These are phyloP conservation scores for Alternaria sp. DNA, from an alignment of 2,329 filamentous ascomycete species.

Conservation along the genomic window DNA sequence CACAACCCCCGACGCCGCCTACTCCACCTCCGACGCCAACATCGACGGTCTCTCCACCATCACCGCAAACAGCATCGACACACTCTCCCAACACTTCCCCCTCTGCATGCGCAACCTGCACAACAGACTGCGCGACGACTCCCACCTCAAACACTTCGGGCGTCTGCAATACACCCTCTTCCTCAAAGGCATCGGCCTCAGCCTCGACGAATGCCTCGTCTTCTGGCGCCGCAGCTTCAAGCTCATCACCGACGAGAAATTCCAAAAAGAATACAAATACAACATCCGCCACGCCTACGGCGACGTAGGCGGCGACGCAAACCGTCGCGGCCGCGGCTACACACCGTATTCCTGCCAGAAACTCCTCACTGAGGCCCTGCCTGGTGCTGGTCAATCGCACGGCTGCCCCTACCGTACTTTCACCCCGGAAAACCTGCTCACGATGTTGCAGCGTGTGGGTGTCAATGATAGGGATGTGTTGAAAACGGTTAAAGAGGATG, in stretches of 20 bases:
- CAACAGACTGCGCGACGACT: conserved; percentile 81
- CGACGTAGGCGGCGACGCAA: conserved; percentile 91
- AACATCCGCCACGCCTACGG: conserved; percentile 95
- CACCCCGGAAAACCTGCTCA: conserved; percentile 80
- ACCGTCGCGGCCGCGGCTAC: conserved; percentile 85
- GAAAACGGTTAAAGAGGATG: conserved; percentile 84
- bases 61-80: conserved; percentile 69
- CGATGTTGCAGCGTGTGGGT: conserved; percentile 77
- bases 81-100: conserved; percentile 79
- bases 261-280: conserved; percentile 98
- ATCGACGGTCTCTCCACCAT: conserved; percentile 76
- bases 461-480: conserved; percentile 79
- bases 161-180: conserved; percentile 95
- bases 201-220: conserved; percentile 84
- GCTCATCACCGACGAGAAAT: conserved; percentile 88
- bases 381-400: conserved; percentile 85
- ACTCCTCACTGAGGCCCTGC: conserved; percentile 86
- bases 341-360: conserved; percentile 94
- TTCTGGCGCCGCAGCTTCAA: conserved; percentile 92
- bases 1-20: conserved; percentile 85
- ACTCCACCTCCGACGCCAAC: conserved; percentile 71
- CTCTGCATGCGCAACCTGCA: conserved; percentile 95
- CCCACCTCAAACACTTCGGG: conserved; percentile 90
- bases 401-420: conserved; percentile 98
- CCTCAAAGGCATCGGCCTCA: conserved; percentile 92